Percentiles rank a stretch among this genome's conserved stretches.
These are phyloP conservation scores for Nakazawaea wyomingensis DNA, from an alignment of 805 yeast species.

Conservation along the genomic window DNA sequence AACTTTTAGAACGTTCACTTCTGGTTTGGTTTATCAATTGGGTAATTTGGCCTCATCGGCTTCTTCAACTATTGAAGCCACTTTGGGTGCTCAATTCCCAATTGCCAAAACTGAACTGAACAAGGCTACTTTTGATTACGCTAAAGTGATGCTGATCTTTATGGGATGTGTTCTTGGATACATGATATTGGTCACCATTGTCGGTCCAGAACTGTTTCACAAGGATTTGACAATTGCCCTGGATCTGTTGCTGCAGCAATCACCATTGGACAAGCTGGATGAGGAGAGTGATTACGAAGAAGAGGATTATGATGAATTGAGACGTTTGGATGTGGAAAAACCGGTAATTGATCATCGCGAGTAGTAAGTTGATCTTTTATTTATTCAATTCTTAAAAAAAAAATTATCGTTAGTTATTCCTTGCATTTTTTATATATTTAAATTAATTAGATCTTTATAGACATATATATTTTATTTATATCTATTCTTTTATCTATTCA, in stretches of 20 bases:
- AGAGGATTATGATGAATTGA: too few species aligned
- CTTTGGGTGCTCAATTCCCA: constrained; percentile 59
- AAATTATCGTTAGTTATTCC: too few species aligned
- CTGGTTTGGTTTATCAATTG: constrained; percentile 62
- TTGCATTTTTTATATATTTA: too few species aligned
- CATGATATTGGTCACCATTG: constrained; percentile 38
- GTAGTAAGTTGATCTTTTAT: too few species aligned
- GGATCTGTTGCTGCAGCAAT: too few species aligned
- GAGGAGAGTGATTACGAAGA: not conserved
- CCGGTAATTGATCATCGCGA: too few species aligned
- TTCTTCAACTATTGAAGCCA: constrained; percentile 63
- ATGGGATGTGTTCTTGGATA: constrained; percentile 61
- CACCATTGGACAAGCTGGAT: too few species aligned
- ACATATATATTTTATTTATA: too few species aligned
- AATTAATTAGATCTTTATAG: too few species aligned
- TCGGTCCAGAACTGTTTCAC: constrained; percentile 40
- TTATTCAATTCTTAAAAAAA: too few species aligned
- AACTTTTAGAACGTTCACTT: constrained; percentile 54
- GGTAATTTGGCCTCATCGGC: constrained; percentile 73
- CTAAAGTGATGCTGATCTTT: constrained; percentile 66
- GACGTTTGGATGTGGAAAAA: too few species aligned
- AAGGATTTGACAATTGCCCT: constrained; percentile 10
- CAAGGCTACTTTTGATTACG: constrained; percentile 47
- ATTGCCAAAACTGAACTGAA: constrained; percentile 26
- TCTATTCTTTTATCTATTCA: too few species aligned